Evolutionary conservation across 495 filamentous ascomycete species (phyloP), one percentile per base, ranked within the genome.

Genomic region (Lichenothelia convexa): DNA sequence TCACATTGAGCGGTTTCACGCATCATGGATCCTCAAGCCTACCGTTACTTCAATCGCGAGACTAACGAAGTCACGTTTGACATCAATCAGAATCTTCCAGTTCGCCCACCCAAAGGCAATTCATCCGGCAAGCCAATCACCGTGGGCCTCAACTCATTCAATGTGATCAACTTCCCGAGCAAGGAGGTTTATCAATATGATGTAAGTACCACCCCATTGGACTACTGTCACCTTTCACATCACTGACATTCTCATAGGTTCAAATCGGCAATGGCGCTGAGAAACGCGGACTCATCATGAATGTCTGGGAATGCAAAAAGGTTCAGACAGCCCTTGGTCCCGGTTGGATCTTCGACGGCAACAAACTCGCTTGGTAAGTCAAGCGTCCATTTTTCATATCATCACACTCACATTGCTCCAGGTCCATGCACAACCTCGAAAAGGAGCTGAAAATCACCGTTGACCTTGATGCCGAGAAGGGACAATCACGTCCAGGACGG

Each of bases 111-210:
- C 21, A 38, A 43, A 34, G 33, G 45, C 38, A 53, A 50, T 35
- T 38, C 15, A 15, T 15, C 22, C 9, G 86, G 80, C 11, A 68
- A 62, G 22, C 48, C 60, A 0, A 61, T 76, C 13, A 57, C 58
- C 5, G 48, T 94, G 5, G 47, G 56, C 0, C 54, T 91, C 34
- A 97, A 97, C 54, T 70, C 81, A 5, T 93, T 71, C 55, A 62
- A 65, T 0, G 70, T 93, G n/a, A 44, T 36, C 2, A 46, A 57
- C 38, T 67, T 60, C 21, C 68, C 71, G 0, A 65, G 46, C 15
- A 60, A 53, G 4, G 58, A 61, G 0, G 63, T 93, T 31, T 74
- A 70, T 39, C 85, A 93, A 57, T 95, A 84, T 42, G 86, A 93
- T 60, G 82, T 93, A 59, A 67, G 80, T 70, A 15, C 9, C n/a